Evolutionary conservation across 768 basidiomycete species (phyloP).

Genomic region (Suillus paluster): DNA sequence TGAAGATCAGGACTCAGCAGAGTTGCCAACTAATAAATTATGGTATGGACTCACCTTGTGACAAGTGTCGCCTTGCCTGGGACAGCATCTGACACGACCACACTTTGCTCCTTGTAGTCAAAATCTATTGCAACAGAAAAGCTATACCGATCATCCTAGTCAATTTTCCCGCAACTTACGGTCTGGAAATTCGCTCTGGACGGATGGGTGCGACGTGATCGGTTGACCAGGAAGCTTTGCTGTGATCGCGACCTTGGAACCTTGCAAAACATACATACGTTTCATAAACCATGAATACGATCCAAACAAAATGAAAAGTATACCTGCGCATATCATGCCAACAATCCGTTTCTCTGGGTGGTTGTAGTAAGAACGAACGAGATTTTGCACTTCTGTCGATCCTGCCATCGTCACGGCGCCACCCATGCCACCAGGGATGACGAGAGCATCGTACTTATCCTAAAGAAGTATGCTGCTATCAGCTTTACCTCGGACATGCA

Average conservation of each 20-base stretch:
- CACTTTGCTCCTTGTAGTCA: slow-evolving; percentile 73
- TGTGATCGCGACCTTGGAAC: slow-evolving; percentile 70
- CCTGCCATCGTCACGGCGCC: slow-evolving; percentile 76
- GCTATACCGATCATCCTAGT: not conserved
- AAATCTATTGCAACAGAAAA: slow-evolving; percentile 50
- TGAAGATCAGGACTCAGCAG: slow-evolving; percentile 27
- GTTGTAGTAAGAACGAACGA: slow-evolving; percentile 57
- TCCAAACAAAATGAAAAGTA: not conserved
- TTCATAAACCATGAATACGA: not conserved
- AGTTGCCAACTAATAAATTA: not conserved
- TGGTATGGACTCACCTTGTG: slow-evolving; percentile 59
- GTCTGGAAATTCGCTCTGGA: slow-evolving; percentile 60
- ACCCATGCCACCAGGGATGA: slow-evolving; percentile 80
- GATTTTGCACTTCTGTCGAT: slow-evolving; percentile 59
- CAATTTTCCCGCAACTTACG: slow-evolving; percentile 38
- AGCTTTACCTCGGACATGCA: not conserved
- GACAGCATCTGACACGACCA: slow-evolving; percentile 59
- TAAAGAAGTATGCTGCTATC: slow-evolving; percentile 26
- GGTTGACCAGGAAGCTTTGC: slow-evolving; percentile 63
- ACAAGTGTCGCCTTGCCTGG: slow-evolving; percentile 56
- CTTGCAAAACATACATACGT: slow-evolving; percentile 36
- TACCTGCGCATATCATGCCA: slow-evolving; percentile 88
- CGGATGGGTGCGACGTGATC: slow-evolving; percentile 79
- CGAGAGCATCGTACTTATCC: slow-evolving; percentile 69
- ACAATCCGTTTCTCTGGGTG: slow-evolving; percentile 46